A percentile compares a stretch with the other conserved stretches of the same genome.
Conservation (phyloP, 2,329 filamentous ascomycete species). For the Apiospora koreana region DNA sequence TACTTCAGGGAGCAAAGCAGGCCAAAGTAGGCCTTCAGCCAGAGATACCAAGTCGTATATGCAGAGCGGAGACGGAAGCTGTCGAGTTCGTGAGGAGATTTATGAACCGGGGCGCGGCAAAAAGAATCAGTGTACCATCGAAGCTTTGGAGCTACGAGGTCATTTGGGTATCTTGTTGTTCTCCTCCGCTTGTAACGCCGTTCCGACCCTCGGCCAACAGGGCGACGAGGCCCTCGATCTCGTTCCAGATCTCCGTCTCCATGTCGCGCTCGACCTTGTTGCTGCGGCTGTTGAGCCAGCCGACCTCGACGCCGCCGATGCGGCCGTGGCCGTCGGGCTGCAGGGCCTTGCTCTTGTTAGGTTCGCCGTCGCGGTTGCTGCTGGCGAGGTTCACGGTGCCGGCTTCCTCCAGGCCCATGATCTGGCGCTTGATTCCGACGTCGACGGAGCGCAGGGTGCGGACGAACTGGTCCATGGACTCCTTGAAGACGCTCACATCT, state of each 20-base stretch:
- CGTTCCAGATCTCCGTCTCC: conserved; percentile 75
- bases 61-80: too few species aligned
- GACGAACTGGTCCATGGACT: conserved; percentile 68
- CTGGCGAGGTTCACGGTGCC: conserved; percentile 62
- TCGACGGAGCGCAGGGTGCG: conserved; percentile 72
- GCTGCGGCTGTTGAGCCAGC: conserved; percentile 85
- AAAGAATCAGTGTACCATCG: background rate
- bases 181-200: background rate
- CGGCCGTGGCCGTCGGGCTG: conserved; percentile 57
- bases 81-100: too few species aligned
- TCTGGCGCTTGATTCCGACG: conserved; percentile 72
- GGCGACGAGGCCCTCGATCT: conserved; percentile 22
- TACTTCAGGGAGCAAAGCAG: too few species aligned
- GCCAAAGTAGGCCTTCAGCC: too few species aligned
- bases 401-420: conserved; percentile 80
- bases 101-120: too few species aligned
- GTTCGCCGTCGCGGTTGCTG: conserved; percentile 23
- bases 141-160: conserved; percentile 1
- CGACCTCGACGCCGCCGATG: conserved; percentile 72
- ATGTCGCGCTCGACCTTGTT: conserved; percentile 81
- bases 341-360: conserved; percentile 34
- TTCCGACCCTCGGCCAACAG: background rate
- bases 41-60: too few species aligned
- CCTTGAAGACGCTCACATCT: conserved; percentile 58
- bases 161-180: conserved; percentile 4